phyloP scores from a whole-genome alignment of 2,329 filamentous ascomycete species.

The Teratosphaeria epicoccoides region DNA sequence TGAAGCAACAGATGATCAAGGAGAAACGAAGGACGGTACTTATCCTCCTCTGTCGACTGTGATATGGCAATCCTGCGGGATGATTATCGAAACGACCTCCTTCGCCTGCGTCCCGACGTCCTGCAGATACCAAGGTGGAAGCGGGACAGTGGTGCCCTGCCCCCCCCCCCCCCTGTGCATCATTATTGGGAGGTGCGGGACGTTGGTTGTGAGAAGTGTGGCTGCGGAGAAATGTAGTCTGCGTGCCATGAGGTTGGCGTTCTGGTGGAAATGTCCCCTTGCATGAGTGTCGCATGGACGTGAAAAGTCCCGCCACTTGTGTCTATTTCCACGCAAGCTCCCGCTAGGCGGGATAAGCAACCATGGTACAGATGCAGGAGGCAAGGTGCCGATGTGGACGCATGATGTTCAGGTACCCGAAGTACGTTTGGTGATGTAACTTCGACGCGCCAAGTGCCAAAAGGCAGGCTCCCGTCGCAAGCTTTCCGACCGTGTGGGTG shows the following conservation, averaged over 20 bases:
- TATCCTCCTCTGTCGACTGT: background rate
- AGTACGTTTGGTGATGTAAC: background rate
- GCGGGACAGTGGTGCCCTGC: background rate
- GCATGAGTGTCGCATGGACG: background rate
- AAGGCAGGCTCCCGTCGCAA: background rate
- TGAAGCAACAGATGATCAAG: background rate
- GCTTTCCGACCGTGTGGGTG: background rate
- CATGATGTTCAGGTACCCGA: background rate
- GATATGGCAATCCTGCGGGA: background rate
- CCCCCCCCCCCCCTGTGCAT: too few relatives aligned
- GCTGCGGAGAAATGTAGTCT: background rate
- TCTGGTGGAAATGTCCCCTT: background rate
- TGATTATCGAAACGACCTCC: background rate
- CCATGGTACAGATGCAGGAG: background rate
- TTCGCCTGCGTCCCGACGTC: background rate
- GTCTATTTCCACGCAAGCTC: background rate
- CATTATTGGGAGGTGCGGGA: too few relatives aligned
- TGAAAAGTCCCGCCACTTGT: background rate
- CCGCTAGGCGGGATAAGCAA: background rate
- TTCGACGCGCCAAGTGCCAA: background rate
- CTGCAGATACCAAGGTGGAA: background rate
- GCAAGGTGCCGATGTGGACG: background rate
- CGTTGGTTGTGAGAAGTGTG: background rate
- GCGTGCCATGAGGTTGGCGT: background rate
- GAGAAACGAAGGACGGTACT: background rate